A percentile compares a stretch with the other conserved stretches of the same genome.
Evolutionary conservation across 2,329 filamentous ascomycete species (phyloP).

Genomic region (Alternaria ethzedia): DNA sequence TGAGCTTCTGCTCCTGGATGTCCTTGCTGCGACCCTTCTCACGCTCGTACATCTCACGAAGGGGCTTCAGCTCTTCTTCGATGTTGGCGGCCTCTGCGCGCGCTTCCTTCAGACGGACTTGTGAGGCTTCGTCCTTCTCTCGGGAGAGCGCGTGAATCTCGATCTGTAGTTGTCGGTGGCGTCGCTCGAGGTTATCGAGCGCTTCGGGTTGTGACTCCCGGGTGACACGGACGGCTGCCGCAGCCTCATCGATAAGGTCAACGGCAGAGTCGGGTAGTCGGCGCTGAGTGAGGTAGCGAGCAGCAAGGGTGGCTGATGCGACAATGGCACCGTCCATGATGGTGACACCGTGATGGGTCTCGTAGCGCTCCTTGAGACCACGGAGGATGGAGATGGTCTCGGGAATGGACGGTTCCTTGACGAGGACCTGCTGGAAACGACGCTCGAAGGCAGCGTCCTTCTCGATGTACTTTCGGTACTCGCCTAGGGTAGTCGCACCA

Average conservation of each 20-base stretch:
- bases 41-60: conserved; percentile 93
- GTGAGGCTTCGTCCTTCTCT: conserved; percentile 93
- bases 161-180: conserved; percentile 88
- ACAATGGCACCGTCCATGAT: conserved; percentile 95
- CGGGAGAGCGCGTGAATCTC: conserved; percentile 94
- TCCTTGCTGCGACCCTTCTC: conserved; percentile 91
- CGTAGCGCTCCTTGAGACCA: conserved; percentile 96
- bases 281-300: conserved; percentile 88
- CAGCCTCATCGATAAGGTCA: conserved; percentile 94
- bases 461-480: conserved; percentile 99
- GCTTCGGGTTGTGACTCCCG: conserved; percentile 96
- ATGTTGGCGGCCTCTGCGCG: conserved; percentile 93
- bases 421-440: conserved; percentile 96
- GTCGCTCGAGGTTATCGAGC: conserved; percentile 91
- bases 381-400: conserved; percentile 98
- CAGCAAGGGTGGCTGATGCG: conserved; percentile 85
- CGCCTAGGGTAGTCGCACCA: conserved; percentile 90
- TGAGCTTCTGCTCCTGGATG: conserved; percentile 93
- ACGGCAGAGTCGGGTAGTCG: conserved; percentile 96
- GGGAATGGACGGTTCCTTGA: conserved; percentile 87
- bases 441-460: conserved; percentile 98
- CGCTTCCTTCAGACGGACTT: conserved; percentile 79
- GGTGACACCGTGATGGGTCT: conserved; percentile 96
- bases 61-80: conserved; percentile 86
- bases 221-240: conserved; percentile 93